Evolutionary conservation across 306 rosid species (phyloP).

Genomic region (Malus sieversii): DNA sequence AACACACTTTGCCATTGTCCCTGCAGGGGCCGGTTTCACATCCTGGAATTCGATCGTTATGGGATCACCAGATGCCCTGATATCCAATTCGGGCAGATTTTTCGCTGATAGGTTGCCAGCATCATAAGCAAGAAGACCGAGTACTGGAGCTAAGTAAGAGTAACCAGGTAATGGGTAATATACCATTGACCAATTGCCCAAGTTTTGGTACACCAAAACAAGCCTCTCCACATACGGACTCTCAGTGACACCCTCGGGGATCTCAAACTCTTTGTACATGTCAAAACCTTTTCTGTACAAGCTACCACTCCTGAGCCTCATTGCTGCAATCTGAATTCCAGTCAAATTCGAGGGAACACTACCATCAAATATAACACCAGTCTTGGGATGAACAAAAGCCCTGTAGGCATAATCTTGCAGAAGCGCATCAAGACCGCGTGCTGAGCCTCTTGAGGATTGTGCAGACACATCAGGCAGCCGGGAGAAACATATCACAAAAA

Average conservation of each 20-base stretch:
- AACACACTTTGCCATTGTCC: constrained; percentile 51
- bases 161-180: constrained; percentile 60
- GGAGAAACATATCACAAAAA: constrained; percentile 34
- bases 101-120: constrained; percentile 57
- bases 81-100: constrained; percentile 32
- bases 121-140: constrained; percentile 77
- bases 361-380: constrained; percentile 20
- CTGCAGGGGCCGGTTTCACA: constrained; percentile 42
- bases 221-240: constrained; percentile 70
- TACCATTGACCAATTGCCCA: constrained; percentile 50
- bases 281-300: constrained; percentile 54
- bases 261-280: constrained; percentile 54
- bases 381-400: constrained; percentile 25
- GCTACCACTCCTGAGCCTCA: constrained; percentile 69
- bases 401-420: constrained; percentile 37
- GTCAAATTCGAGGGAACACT: constrained; percentile 29
- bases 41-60: constrained; percentile 45
- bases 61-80: constrained; percentile 39
- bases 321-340: constrained; percentile 31
- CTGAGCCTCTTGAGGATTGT: constrained; percentile 23
- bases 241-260: constrained; percentile 45
- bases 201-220: constrained; percentile 83
- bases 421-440: constrained; percentile 22
- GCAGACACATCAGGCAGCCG: constrained; percentile 35
- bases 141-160: constrained; percentile 66